Percentiles rank a stretch among this genome's conserved stretches.
phyloP scores from a whole-genome alignment of 2,329 filamentous ascomycete genomes.

The Calonectria crousiana region DNA sequence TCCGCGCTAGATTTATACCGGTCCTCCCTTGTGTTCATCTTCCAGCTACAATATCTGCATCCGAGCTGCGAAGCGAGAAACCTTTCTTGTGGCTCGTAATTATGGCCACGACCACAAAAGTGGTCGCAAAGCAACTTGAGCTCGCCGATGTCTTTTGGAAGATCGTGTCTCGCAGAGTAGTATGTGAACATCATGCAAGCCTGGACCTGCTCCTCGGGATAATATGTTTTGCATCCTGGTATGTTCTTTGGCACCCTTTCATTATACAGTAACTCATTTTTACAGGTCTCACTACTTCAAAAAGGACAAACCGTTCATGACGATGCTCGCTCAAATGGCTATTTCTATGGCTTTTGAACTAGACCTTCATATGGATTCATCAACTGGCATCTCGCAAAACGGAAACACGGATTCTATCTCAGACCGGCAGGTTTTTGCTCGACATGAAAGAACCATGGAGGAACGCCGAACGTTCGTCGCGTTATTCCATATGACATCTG shows the following conservation, averaged over 20 bases:
- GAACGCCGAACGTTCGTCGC: constrained; percentile 30
- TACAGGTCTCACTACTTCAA: constrained; percentile 37
- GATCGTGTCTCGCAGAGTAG: constrained; percentile 40
- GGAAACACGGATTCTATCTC: background rate
- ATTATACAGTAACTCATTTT: constrained; percentile 31
- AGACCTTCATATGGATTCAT: constrained; percentile 44
- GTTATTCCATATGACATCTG: constrained; percentile 42
- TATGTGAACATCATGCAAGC: constrained; percentile 40
- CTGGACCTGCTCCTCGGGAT: constrained; percentile 46
- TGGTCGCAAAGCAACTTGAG: constrained; percentile 37
- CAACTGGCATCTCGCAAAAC: background rate
- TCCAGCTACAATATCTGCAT: constrained; percentile 28
- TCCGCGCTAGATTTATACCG: constrained; percentile 27
- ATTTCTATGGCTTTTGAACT: constrained; percentile 54
- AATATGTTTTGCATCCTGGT: constrained; percentile 46
- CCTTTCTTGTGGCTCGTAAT: constrained; percentile 55
- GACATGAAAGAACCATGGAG: constrained; percentile 16
- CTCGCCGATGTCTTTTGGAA: constrained; percentile 41
- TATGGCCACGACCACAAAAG: constrained; percentile 47
- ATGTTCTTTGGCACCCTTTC: background rate
- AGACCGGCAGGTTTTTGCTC: background rate
- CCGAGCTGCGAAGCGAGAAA: constrained; percentile 45
- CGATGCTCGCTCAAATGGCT: constrained; percentile 51
- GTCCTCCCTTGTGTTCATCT: constrained; percentile 46
- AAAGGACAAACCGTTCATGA: constrained; percentile 52